A percentile compares a stretch with the other conserved stretches of the same genome.
Evolutionary conservation across 1,284 basidiomycete species (phyloP).

Genomic region (Fomitopsis schrenkii): DNA sequence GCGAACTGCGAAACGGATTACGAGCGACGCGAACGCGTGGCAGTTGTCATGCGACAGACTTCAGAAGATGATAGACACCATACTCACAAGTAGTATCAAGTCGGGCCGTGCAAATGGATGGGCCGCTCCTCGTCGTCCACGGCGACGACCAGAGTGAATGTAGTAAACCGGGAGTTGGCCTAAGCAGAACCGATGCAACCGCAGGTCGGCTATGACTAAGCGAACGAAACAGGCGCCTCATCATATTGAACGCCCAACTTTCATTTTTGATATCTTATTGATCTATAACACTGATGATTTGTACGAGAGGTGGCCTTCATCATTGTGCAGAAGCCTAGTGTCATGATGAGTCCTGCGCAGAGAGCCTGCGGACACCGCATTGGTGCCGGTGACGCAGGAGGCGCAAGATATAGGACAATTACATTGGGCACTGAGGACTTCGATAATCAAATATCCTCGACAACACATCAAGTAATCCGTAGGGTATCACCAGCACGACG

Average conservation of each 20-base stretch:
- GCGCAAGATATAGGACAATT: neutral
- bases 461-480: neutral
- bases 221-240: neutral
- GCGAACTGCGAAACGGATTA: constrained; percentile 3
- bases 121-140: constrained; percentile 6
- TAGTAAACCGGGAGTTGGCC: neutral
- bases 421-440: neutral
- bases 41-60: constrained; percentile 1
- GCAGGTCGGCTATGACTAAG: neutral
- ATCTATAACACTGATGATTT: no score
- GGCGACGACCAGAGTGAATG: constrained; percentile 4
- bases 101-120: neutral
- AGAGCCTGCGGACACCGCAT: no score
- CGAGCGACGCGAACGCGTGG: constrained; percentile 3
- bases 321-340: no score
- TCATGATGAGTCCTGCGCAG: no score
- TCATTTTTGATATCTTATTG: no score
- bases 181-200: constrained; percentile 1
- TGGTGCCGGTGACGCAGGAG: no score
- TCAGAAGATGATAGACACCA: neutral
- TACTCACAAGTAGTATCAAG: neutral
- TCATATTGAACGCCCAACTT: neutral
- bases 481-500: neutral
- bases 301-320: no score
- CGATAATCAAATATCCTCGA: neutral